phyloP scores from a whole-genome alignment of 345 rosid species.

The Camelina neglecta region DNA sequence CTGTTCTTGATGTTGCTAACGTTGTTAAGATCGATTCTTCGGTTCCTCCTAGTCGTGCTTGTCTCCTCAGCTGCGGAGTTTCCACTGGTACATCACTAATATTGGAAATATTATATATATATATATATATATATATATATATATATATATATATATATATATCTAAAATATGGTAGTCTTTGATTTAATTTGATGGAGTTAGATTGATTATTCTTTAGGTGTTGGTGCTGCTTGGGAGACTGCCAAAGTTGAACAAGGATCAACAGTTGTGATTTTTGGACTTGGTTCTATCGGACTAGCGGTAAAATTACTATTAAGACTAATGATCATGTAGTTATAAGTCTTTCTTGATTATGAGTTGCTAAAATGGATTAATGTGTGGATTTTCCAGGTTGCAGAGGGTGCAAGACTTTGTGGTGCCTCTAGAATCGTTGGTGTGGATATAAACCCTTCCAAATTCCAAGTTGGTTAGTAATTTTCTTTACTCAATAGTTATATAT shows the following conservation, averaged over 20 bases:
- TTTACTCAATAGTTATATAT: not conserved
- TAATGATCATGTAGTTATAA: not conserved
- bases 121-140: not conserved
- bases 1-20: conserved; percentile 74
- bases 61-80: conserved; percentile 88
- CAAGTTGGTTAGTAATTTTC: conserved; percentile 59
- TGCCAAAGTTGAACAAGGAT: conserved; percentile 80
- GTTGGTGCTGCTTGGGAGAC: conserved; percentile 91
- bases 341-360: not conserved
- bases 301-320: conserved; percentile 40
- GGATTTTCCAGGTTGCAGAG: conserved; percentile 69
- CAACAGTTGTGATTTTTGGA: conserved; percentile 87
- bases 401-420: conserved; percentile 87
- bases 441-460: conserved; percentile 67
- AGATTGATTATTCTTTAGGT: conserved; percentile 37
- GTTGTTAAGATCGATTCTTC: conserved; percentile 66
- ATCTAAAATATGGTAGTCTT: not conserved
- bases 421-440: conserved; percentile 74
- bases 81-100: conserved; percentile 65
- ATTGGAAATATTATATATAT: not conserved
- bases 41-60: conserved; percentile 72
- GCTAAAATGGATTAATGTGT: conserved; percentile 8
- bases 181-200: not conserved
- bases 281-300: conserved; percentile 90
- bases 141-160: not conserved